Evolutionary conservation across 768 basidiomycete genomes (phyloP).

Genomic region (Leccinum pellstonianum): DNA sequence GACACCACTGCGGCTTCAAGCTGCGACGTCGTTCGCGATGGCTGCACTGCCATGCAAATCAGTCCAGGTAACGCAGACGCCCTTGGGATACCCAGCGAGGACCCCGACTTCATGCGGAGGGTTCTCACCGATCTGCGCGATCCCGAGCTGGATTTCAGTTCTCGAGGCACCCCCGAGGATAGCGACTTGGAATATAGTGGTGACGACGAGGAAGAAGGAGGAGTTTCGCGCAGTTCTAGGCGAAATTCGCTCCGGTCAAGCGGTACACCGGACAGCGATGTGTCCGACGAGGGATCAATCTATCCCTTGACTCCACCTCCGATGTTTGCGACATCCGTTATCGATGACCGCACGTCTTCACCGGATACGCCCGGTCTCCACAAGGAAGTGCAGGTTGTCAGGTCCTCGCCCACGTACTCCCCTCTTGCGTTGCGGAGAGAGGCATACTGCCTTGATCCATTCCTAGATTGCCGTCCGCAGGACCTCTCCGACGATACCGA

Average conservation of each 20-base stretch:
- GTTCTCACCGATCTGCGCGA: constrained; percentile 19
- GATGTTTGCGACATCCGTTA: background rate
- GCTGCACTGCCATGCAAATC: background rate
- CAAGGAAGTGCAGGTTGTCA: background rate
- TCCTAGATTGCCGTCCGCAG: constrained; percentile 6
- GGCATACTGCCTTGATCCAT: background rate
- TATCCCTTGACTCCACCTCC: constrained; percentile 13
- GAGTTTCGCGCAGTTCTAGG: background rate
- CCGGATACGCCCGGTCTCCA: background rate
- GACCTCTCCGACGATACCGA: constrained; percentile 1
- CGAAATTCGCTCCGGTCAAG: constrained; percentile 2
- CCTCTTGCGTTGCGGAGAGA: background rate
- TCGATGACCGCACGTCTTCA: background rate
- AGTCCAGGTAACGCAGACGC: background rate
- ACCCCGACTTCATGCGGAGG: constrained; percentile 12
- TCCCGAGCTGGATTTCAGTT: constrained; percentile 7
- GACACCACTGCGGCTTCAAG: background rate
- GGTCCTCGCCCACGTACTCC: background rate
- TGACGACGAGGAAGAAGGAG: background rate
- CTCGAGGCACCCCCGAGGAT: constrained; percentile 6
- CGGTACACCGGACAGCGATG: constrained; percentile 1
- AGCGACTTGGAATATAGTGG: constrained; percentile 2
- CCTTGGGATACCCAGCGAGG: background rate
- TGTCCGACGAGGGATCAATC: constrained; percentile 6
- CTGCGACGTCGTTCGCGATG: background rate